A percentile compares a stretch with the other conserved stretches of the same genome.
phyloP scores from a whole-genome alignment of 2,329 filamentous ascomycete genomes.

The Beauveria varroae region DNA sequence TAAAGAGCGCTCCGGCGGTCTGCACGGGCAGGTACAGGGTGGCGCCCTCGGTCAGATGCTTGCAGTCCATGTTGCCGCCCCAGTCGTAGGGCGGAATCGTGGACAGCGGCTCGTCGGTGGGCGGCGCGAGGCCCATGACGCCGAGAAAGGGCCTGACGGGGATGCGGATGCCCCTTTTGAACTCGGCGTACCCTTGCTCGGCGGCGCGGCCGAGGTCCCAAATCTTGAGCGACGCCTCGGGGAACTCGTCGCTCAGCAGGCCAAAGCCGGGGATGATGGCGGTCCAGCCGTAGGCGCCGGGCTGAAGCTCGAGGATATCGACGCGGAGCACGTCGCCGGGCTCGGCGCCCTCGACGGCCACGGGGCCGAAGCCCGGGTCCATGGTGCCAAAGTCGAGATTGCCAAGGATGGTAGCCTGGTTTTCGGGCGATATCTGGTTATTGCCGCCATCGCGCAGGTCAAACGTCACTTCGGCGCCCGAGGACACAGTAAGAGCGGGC shows the following conservation, averaged over 20 bases:
- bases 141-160: constrained; percentile 45
- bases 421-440: constrained; percentile 38
- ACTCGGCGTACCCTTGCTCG: constrained; percentile 26
- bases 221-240: constrained; percentile 36
- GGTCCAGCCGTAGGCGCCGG: constrained; percentile 44
- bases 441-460: constrained; percentile 43
- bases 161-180: constrained; percentile 40
- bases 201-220: constrained; percentile 32
- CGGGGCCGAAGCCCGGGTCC: constrained; percentile 44
- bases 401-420: constrained; percentile 30
- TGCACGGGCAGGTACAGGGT: constrained; percentile 42
- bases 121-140: constrained; percentile 43
- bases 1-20: constrained; percentile 42
- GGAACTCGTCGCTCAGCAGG: constrained; percentile 40
- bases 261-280: constrained; percentile 44
- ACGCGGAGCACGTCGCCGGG: constrained; percentile 45
- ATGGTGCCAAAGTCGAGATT: constrained; percentile 33
- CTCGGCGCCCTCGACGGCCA: constrained; percentile 39
- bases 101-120: constrained; percentile 34
- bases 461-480: constrained; percentile 39
- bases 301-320: constrained; percentile 38
- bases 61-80: constrained; percentile 49
- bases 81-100: constrained; percentile 44
- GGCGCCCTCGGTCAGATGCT: constrained; percentile 38
- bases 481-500: constrained; percentile 38